These are phyloP conservation scores for Fremontodendron californicum DNA, from an alignment of 345 rosid species.

Conservation along the genomic window DNA sequence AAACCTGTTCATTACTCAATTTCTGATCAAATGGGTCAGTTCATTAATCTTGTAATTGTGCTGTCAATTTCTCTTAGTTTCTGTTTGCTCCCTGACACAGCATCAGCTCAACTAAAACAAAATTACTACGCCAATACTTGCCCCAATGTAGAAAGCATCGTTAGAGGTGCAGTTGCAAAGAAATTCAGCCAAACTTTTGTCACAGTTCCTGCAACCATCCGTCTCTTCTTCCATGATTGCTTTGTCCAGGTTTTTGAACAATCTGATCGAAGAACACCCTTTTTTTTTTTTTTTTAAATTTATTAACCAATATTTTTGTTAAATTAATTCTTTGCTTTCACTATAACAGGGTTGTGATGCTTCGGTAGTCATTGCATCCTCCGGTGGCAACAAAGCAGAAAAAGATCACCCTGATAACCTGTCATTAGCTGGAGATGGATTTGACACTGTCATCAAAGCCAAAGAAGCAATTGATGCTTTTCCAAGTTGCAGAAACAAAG, in stretches of 20 bases:
- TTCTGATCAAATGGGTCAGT: slow-evolving; percentile 22
- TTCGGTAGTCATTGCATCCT: slow-evolving; percentile 56
- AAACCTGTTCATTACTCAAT: background rate
- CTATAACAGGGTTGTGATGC: slow-evolving; percentile 69
- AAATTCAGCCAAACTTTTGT: slow-evolving; percentile 64
- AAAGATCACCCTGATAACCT: slow-evolving; percentile 78
- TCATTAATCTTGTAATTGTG: slow-evolving; percentile 20
- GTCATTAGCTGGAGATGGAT: slow-evolving; percentile 86
- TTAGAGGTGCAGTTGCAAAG: slow-evolving; percentile 35
- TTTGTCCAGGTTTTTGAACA: slow-evolving; percentile 50
- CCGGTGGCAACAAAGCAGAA: slow-evolving; percentile 58
- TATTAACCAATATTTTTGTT: background rate
- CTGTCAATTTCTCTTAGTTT: slow-evolving; percentile 40
- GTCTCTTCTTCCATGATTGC: slow-evolving; percentile 88
- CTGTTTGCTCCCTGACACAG: slow-evolving; percentile 36
- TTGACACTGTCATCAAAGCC: slow-evolving; percentile 79
- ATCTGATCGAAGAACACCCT: background rate
- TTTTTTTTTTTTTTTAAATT: background rate
- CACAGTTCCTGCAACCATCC: slow-evolving; percentile 74
- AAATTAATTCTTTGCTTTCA: background rate
- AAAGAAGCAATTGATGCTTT: slow-evolving; percentile 56
- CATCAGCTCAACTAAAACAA: slow-evolving; percentile 53
- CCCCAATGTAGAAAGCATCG: slow-evolving; percentile 69
- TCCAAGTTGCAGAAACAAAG: slow-evolving; percentile 54
- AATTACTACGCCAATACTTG: slow-evolving; percentile 53